Base-by-base conservation (phyloP, 495 filamentous ascomycete species). In the Bombardia bombarda region DNA sequence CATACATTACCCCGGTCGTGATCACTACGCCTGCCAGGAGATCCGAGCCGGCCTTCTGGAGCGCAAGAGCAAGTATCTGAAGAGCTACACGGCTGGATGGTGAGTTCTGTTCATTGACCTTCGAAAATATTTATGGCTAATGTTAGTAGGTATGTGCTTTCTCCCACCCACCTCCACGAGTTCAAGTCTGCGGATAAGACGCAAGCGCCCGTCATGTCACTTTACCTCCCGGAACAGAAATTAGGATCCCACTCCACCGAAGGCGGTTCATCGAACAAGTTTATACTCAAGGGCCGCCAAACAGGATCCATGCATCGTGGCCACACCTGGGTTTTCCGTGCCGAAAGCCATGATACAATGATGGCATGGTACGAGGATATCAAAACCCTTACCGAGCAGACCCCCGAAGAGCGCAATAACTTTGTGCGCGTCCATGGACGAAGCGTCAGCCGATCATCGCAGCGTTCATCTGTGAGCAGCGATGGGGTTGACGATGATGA, bases 61-160 rank as follows among this genome's bases (percentile, higher is more conserved):
- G 69, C 83, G 92, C 36, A 98, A 96, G 77, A 93, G 86, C 74
- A 98, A 97, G 58, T 98, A 97, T 61, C 69, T 98, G 32, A 98
- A 97, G 75, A 95, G 88, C 57, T 98, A 95, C 61, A 90, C 90
- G 3, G 84, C 90, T 19, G 92, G 92, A 63, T 98, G 92, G 92
- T 93, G 72, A 65, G 81, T 66, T 16, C 19, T 39, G 38, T 43
- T 40, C 43, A 42, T 37, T 3, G 24, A 17, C 7, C 7, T 21
- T 8, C 23, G 10, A 25, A n/a, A 22, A 19, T 28, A 12, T 28
- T 18, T 16, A 14, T 13, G 17, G 34, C 34, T 17, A 40, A 40
- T 25, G 17, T 44, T 35, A 46, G 19, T 23, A 92, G 88, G 88
- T 98, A 96, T 65, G 88, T 97, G 8, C 67, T 98, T 44, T 95